Evolutionary conservation across 2,329 filamentous ascomycete species (phyloP).

Genomic region (Claviceps lovelessii): DNA sequence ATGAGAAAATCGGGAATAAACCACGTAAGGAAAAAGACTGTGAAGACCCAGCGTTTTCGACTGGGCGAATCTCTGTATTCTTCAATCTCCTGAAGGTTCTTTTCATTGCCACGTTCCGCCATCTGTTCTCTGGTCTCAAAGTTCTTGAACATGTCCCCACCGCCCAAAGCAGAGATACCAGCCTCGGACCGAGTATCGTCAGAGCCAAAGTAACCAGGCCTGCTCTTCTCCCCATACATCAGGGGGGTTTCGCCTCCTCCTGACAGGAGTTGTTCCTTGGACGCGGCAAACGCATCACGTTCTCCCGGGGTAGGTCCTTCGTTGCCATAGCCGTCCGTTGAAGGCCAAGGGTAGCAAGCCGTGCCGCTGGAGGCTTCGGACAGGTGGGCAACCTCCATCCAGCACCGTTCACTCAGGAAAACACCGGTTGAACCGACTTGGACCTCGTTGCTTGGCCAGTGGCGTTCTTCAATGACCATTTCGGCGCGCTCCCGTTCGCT

Average conservation of each 20-base stretch:
- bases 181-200: constrained; percentile 87
- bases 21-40: constrained; percentile 75
- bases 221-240: constrained; percentile 60
- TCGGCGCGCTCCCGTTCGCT: constrained; percentile 88
- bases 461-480: constrained; percentile 77
- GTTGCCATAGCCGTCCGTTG: constrained; percentile 51
- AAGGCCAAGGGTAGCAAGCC: constrained; percentile 23
- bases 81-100: constrained; percentile 80
- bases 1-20: constrained; percentile 77
- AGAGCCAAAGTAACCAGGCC: constrained; percentile 65
- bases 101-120: constrained; percentile 87
- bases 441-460: constrained; percentile 86
- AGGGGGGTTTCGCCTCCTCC: constrained; percentile 38
- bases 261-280: constrained; percentile 45
- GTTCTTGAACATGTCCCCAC: constrained; percentile 96
- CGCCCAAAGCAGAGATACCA: constrained; percentile 77
- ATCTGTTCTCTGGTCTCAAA: constrained; percentile 87
- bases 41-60: constrained; percentile 79
- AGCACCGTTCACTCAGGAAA: constrained; percentile 90
- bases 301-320: constrained; percentile 45
- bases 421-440: constrained; percentile 82
- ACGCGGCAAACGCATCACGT: constrained; percentile 46
- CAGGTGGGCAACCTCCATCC: constrained; percentile 76
- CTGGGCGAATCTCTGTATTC: constrained; percentile 62
- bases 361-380: constrained; percentile 44